Percentiles rank a stretch among this genome's conserved stretches.
phyloP scores from a whole-genome alignment of 2,329 filamentous ascomycete genomes.

The Diaporthe sp. region DNA sequence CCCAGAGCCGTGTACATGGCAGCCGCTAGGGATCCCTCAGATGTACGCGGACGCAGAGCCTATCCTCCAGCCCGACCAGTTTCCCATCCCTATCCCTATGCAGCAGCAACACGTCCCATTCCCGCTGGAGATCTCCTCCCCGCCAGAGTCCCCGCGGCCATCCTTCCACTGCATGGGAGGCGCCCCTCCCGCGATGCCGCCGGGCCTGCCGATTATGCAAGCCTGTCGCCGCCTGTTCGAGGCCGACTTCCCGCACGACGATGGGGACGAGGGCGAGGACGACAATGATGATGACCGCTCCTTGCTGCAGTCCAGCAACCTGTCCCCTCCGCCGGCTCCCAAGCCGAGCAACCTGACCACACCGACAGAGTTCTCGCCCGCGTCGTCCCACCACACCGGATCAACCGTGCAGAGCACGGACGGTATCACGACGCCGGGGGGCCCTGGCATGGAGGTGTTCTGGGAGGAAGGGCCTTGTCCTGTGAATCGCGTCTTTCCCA shows the following conservation, averaged over 20 bases:
- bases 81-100: not conserved
- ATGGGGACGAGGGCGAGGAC: not conserved
- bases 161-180: constrained; percentile 10
- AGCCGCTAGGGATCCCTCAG: not conserved
- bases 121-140: constrained; percentile 4
- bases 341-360: constrained; percentile 34
- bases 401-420: constrained; percentile 22
- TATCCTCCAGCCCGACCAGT: not conserved
- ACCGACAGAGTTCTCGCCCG: constrained; percentile 31
- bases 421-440: not conserved
- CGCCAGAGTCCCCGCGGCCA: not conserved
- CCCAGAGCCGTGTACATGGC: not conserved
- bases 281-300: no score
- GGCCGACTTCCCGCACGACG: not conserved
- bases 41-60: not conserved
- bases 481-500: not conserved
- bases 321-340: constrained; percentile 6
- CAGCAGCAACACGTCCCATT: not conserved
- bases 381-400: constrained; percentile 26
- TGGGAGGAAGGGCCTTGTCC: not conserved
- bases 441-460: not conserved
- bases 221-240: not conserved
- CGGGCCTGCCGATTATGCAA: not conserved
- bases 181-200: not conserved
- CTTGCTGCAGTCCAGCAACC: not conserved